Evolutionary conservation across 805 yeast species (phyloP).

Genomic region (Hanseniaspora singularis): DNA sequence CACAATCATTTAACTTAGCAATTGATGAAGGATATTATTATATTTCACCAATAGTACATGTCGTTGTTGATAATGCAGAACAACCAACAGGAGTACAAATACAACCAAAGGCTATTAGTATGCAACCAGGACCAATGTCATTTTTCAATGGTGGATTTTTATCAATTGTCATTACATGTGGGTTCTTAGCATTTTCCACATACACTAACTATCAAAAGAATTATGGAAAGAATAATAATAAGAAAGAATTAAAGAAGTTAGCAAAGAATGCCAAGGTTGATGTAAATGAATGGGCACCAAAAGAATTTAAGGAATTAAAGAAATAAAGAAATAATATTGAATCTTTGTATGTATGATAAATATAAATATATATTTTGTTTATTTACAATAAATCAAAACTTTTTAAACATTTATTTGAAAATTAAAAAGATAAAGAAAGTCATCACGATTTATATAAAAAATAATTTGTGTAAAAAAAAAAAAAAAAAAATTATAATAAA

Average conservation of each 20-base stretch:
- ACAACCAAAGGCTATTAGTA: slow-evolving; percentile 43
- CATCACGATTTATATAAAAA: no score
- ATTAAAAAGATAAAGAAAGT: no score
- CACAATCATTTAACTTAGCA: slow-evolving; percentile 49
- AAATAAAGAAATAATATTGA: no score
- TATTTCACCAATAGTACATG: slow-evolving; percentile 48
- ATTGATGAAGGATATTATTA: slow-evolving; percentile 46
- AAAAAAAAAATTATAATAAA: no score
- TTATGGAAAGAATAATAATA: slow-evolving; percentile 13
- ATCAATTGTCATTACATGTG: slow-evolving; percentile 45
- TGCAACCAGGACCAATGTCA: slow-evolving; percentile 57
- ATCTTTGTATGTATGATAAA: no score
- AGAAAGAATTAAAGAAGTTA: slow-evolving; percentile 29
- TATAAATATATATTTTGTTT: no score
- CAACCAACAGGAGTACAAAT: slow-evolving; percentile 42
- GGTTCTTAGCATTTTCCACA: slow-evolving; percentile 37
- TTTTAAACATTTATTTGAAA: no score
- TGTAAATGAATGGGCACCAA: slow-evolving; percentile 23
- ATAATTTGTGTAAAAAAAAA: no score
- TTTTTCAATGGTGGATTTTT: slow-evolving; percentile 62
- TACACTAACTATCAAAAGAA: slow-evolving; percentile 32
- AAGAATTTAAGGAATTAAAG: no score
- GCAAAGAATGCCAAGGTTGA: slow-evolving; percentile 17
- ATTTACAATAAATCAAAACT: no score
- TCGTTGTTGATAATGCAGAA: slow-evolving; percentile 27